Base-by-base conservation (phyloP, 306 rosid species). In the Citrullus amarus region DNA sequence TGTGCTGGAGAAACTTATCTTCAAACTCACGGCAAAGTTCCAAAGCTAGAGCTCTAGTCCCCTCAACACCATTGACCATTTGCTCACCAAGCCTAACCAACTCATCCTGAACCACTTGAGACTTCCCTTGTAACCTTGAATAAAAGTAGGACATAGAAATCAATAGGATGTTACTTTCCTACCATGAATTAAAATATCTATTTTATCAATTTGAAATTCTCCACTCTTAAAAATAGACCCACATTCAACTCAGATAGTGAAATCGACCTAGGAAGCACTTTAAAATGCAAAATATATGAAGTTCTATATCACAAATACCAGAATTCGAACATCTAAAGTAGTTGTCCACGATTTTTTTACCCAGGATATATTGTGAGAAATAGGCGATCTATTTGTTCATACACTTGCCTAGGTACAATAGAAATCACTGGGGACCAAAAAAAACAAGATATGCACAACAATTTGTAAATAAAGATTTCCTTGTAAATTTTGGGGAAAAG, bases 21-120 rank as follows among this genome's bases (percentile, higher is more conserved):
- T 95, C 99, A 82, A 92, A 95, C 82, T 95, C 99, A 75, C 97
- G 99, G 81, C 99, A 95, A 86, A 95, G 99, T 86, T 95, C 98
- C 92, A 92, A 79, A 78, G 99, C 99, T 86, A 95, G 81, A 20
- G 99, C 96, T 60, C 99, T 92, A 15, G 97, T 95, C 25, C 99
- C 99, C 88, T 95, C 99, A 11, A 97, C 56, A 76, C 92, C 90
- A 66, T 91, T 88, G 68, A 95, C 97, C 97, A 95, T 84, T 69
- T 91, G 90, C 79, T 89, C 99, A 76, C 99, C 99, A 83, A 95
- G 92, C 84, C 97, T 92, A 6, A 92, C 96, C 82, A 95, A 86
- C 88, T 95, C 99, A 71, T 92, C 97, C 84, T 92, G 97, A 88
- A 95, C 92, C 65, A 92, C 46, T 78, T 92, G 97, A 60, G 97